Evolutionary conservation across 2,329 filamentous ascomycete genomes (phyloP).

Genomic region (Aspergillus japonicus): DNA sequence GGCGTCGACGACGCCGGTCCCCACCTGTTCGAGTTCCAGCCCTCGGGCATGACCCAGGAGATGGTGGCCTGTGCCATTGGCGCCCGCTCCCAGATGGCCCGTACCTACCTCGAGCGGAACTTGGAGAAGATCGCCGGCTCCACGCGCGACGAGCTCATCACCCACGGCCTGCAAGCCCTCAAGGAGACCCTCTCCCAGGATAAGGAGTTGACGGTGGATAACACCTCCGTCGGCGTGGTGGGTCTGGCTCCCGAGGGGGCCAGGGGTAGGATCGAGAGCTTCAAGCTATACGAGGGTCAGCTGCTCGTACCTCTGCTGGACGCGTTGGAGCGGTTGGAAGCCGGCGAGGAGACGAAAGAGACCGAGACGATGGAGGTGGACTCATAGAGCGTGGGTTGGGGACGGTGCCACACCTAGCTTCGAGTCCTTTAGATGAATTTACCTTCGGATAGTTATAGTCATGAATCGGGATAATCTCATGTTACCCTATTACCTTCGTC

Average conservation of each 20-base stretch:
- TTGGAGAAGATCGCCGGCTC: slow-evolving; percentile 76
- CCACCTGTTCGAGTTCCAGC: slow-evolving; percentile 98
- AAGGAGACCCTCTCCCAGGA: slow-evolving; percentile 97
- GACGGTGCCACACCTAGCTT: neutral
- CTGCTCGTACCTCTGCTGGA: slow-evolving; percentile 86
- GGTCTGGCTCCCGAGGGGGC: slow-evolving; percentile 58
- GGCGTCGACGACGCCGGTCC: slow-evolving; percentile 92
- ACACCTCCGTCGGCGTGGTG: slow-evolving; percentile 87
- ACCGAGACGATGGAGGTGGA: slow-evolving; percentile 59
- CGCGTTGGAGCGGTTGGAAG: slow-evolving; percentile 54
- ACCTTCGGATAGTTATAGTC: slow-evolving; percentile 11
- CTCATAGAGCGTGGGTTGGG: slow-evolving; percentile 37
- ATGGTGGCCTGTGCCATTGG: slow-evolving; percentile 97
- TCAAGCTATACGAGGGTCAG: slow-evolving; percentile 87
- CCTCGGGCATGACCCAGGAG: slow-evolving; percentile 92
- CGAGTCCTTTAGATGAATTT: neutral
- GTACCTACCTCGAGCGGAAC: slow-evolving; percentile 93
- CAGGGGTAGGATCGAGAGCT: slow-evolving; percentile 67
- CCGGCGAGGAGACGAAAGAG: slow-evolving; percentile 37
- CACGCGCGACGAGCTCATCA: slow-evolving; percentile 79
- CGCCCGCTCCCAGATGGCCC: slow-evolving; percentile 92
- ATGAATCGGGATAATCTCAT: slow-evolving; percentile 11
- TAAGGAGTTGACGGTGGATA: slow-evolving; percentile 95
- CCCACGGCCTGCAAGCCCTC: slow-evolving; percentile 83
- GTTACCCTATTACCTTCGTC: slow-evolving; percentile 45